A percentile compares a stretch with the other conserved stretches of the same genome.
phyloP scores from a whole-genome alignment of 441 rosid species.

The Eutrema salsugineum region DNA sequence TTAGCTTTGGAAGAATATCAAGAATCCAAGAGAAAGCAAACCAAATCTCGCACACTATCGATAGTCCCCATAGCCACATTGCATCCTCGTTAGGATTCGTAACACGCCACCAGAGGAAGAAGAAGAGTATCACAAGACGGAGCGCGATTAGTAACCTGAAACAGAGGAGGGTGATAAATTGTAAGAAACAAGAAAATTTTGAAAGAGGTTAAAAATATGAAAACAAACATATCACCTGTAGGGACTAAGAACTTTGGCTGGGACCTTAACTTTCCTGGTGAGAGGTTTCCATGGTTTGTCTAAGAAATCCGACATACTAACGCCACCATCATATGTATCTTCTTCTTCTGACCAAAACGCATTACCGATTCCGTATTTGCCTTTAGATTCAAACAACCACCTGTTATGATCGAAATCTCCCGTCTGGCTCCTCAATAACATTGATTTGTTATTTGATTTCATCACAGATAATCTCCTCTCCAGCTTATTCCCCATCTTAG shows the following conservation, averaged over 20 bases:
- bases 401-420: slow-evolving; percentile 89
- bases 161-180: background rate
- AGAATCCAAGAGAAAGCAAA: slow-evolving; percentile 88
- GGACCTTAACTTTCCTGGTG: slow-evolving; percentile 63
- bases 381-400: slow-evolving; percentile 84
- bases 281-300: slow-evolving; percentile 97
- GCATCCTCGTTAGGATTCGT: slow-evolving; percentile 76
- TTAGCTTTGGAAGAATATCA: slow-evolving; percentile 73
- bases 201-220: background rate
- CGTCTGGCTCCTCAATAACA: slow-evolving; percentile 80
- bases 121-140: slow-evolving; percentile 44
- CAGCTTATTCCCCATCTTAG: slow-evolving; percentile 38
- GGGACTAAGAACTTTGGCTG: slow-evolving; percentile 69
- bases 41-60: slow-evolving; percentile 82
- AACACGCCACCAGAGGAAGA: slow-evolving; percentile 74
- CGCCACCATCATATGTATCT: slow-evolving; percentile 38
- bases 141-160: slow-evolving; percentile 56
- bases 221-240: slow-evolving; percentile 48
- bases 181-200: background rate
- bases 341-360: slow-evolving; percentile 76
- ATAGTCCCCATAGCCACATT: slow-evolving; percentile 82
- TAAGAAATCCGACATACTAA: slow-evolving; percentile 77
- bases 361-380: slow-evolving; percentile 77
- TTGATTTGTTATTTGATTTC: slow-evolving; percentile 70
- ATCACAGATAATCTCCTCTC: slow-evolving; percentile 68